Evolutionary conservation across 2,329 filamentous ascomycete species (phyloP), one percentile per base, ranked within the genome.

Genomic region (Taxawa tesnikishii): DNA sequence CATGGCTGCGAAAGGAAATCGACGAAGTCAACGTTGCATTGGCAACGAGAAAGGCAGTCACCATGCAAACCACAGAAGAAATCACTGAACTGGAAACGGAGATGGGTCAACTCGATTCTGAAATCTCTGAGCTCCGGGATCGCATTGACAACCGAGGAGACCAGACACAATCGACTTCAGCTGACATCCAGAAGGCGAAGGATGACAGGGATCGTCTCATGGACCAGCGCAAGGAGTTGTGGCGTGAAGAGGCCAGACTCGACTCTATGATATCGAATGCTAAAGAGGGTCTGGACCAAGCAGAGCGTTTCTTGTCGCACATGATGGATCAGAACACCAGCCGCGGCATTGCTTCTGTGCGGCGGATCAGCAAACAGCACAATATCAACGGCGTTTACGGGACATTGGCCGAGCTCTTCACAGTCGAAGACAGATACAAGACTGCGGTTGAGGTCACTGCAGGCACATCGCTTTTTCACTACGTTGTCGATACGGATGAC

Each of bases 381-480:
- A 74, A 84, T 38, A 73, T 96, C 5, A 72, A 80, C 2, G 90
- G 90, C 15, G 84, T 90, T 2, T 92, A 94, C 51, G 90, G 92
- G 30, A 93, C 87, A 0, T 59, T 98, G 23, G 87, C 88, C 4
- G 92, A 98, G 53, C 70, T 98, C n/a, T 75, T 96, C 46, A 75
- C 85, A 33, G 84, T 94, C 29, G 74, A 68, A 36, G 84, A 94
- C 32, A 72, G 75, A 32, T 96, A 94, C 58, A 76, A 85, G 38
- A 75, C 87, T 8, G 84, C 90, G 2, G 80, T 92, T 7, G 90
- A 98, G 58, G 84, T 93, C 45, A 90, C 87, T 31, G 90, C 88
- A 3, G 90, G 90, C 12, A 79, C 78, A 41, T 93, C 84, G 52
- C 67, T 98, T 6, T 98, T 98, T 59, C 84, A 98, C 56, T 94